These are phyloP conservation scores for Elongisporangium anandrum DNA, from an alignment of 352 stramenopile genomes.

Conservation along the genomic window DNA sequence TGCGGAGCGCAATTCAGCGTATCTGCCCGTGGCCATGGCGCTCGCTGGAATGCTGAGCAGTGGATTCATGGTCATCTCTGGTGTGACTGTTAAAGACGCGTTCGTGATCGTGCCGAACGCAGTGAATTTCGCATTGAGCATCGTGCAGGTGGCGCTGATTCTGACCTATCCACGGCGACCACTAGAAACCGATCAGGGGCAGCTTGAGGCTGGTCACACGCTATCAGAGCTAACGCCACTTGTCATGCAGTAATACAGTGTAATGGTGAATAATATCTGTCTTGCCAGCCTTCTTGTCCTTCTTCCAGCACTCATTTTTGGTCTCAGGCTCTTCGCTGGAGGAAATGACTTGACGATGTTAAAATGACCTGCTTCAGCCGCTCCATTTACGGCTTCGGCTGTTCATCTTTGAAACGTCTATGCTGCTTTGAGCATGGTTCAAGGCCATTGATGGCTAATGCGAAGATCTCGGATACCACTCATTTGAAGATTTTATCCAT, in stretches of 20 bases:
- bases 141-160: slow-evolving; percentile 22
- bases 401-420: no score
- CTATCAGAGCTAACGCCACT: background rate
- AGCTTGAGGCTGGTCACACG: background rate
- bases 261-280: no score
- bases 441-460: no score
- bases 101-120: slow-evolving; percentile 26
- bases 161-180: slow-evolving; percentile 8
- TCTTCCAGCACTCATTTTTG: no score
- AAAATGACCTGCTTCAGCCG: no score
- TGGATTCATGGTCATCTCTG: slow-evolving; percentile 17
- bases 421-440: no score
- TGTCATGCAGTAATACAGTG: background rate
- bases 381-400: no score
- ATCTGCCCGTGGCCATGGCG: slow-evolving; percentile 20
- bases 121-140: slow-evolving; percentile 14
- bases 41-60: slow-evolving; percentile 20
- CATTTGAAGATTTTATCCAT: no score
- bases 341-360: no score
- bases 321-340: no score
- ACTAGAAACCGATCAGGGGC: background rate
- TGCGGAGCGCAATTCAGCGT: slow-evolving; percentile 19
- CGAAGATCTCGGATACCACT: no score
- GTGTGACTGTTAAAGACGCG: slow-evolving; percentile 21
- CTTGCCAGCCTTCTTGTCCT: no score